Percentiles rank a stretch among this genome's conserved stretches.
phyloP scores from a whole-genome alignment of 2,329 filamentous ascomycete genomes.

The Phialemonium atrogriseum region DNA sequence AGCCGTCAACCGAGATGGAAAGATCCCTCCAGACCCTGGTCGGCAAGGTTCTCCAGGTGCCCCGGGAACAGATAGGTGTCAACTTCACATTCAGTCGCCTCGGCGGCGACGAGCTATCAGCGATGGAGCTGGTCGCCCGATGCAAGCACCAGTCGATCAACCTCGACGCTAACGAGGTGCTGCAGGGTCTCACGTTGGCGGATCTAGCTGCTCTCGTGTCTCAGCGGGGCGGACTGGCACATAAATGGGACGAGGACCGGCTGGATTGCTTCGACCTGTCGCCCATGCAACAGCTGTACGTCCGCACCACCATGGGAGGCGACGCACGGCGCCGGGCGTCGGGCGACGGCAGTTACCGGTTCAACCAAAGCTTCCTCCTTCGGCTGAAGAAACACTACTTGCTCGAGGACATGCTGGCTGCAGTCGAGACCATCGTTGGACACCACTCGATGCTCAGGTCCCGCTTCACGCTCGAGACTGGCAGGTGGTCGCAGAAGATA shows the following conservation, averaged over 20 bases:
- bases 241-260: conserved; percentile 23
- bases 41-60: conserved; percentile 27
- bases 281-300: conserved; percentile 46
- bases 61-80: conserved; percentile 30
- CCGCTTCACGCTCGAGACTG: conserved; percentile 27
- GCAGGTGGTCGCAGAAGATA: conserved; percentile 39
- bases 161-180: conserved; percentile 26
- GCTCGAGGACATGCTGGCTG: conserved; percentile 36
- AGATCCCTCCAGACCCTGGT: conserved; percentile 28
- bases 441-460: conserved; percentile 45
- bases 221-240: conserved; percentile 19
- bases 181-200: conserved; percentile 26
- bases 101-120: conserved; percentile 30
- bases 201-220: conserved; percentile 28
- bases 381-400: conserved; percentile 31
- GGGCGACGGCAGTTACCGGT: conserved; percentile 31
- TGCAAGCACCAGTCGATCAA: conserved; percentile 29
- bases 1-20: conserved; percentile 29
- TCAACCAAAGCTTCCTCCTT: conserved; percentile 42
- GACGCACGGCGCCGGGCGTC: conserved; percentile 19
- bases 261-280: conserved; percentile 36
- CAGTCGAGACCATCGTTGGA: conserved; percentile 37
- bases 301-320: conserved; percentile 35
- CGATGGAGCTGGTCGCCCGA: conserved; percentile 28
- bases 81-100: conserved; percentile 31